These are phyloP conservation scores for Ilyonectria sp. DNA, from an alignment of 2,329 filamentous ascomycete genomes.

Conservation along the genomic window DNA sequence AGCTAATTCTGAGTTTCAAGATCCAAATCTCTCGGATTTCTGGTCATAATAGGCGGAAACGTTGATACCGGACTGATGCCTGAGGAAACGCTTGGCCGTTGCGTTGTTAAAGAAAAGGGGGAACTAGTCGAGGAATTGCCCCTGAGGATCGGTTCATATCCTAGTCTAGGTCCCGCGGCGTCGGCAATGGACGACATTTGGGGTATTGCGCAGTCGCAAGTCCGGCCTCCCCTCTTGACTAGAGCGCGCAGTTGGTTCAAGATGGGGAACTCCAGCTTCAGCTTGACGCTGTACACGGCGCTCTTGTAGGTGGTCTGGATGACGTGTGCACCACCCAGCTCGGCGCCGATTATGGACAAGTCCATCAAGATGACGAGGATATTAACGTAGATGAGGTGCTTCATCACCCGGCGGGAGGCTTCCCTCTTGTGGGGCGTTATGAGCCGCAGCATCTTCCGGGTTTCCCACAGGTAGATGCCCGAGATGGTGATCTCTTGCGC, in stretches of 20 bases:
- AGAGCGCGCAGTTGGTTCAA: slow-evolving; percentile 3
- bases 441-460: slow-evolving; percentile 20
- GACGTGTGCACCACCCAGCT: slow-evolving; percentile 13
- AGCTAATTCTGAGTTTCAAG: too few relatives aligned
- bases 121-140: too few relatives aligned
- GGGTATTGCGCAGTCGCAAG: too few relatives aligned
- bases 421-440: not conserved
- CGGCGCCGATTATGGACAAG: slow-evolving; percentile 16
- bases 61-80: too few relatives aligned
- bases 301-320: slow-evolving; percentile 28
- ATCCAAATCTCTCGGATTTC: too few relatives aligned
- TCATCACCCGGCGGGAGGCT: slow-evolving; percentile 10
- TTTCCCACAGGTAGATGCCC: slow-evolving; percentile 21
- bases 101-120: too few relatives aligned
- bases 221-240: too few relatives aligned
- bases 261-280: slow-evolving; percentile 24
- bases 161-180: too few relatives aligned
- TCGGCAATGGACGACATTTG: too few relatives aligned
- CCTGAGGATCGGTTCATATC: too few relatives aligned
- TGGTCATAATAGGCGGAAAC: too few relatives aligned
- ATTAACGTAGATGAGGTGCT: slow-evolving; percentile 24
- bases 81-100: too few relatives aligned
- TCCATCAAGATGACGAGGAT: slow-evolving; percentile 23
- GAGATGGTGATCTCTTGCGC: slow-evolving; percentile 28
- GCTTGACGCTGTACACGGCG: slow-evolving; percentile 23